Evolutionary conservation across 75 land plant genomes (phyloP).

Genomic region (Azolla pinnata): DNA sequence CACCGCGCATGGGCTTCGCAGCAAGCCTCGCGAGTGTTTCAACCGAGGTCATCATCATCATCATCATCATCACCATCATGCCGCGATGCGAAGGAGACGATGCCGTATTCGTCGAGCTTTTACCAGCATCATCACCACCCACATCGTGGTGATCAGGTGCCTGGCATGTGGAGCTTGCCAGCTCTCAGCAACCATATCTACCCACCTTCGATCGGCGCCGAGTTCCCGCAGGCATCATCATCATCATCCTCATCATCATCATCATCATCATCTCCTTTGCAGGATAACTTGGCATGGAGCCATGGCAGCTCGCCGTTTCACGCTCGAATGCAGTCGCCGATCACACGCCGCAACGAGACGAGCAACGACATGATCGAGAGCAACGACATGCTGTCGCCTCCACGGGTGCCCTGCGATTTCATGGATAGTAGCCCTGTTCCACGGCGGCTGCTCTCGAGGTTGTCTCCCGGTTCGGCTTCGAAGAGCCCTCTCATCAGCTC

Average conservation of each 20-base stretch:
- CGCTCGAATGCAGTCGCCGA: background rate
- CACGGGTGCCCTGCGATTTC: background rate
- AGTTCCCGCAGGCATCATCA: no score
- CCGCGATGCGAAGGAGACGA: background rate
- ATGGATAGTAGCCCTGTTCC: background rate
- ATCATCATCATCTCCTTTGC: background rate
- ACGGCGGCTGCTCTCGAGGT: background rate
- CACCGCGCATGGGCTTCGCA: background rate
- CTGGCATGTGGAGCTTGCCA: background rate
- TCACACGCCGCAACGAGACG: background rate
- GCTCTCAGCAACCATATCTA: no score
- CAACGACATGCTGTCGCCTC: no score
- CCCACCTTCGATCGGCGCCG: no score
- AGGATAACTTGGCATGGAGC: background rate
- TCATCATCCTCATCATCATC: background rate
- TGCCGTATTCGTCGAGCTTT: background rate
- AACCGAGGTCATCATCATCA: background rate
- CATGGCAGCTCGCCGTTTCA: background rate
- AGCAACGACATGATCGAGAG: no score
- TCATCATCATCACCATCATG: background rate
- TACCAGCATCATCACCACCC: no score
- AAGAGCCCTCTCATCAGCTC: background rate
- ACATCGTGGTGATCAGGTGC: background rate
- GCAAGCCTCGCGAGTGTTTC: background rate
- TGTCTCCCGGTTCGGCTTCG: conserved; percentile 1